A percentile compares a stretch with the other conserved stretches of the same genome.
phyloP scores from a whole-genome alignment of 352 stramenopile genomes.

The Phytophthora pseudosyringae region DNA sequence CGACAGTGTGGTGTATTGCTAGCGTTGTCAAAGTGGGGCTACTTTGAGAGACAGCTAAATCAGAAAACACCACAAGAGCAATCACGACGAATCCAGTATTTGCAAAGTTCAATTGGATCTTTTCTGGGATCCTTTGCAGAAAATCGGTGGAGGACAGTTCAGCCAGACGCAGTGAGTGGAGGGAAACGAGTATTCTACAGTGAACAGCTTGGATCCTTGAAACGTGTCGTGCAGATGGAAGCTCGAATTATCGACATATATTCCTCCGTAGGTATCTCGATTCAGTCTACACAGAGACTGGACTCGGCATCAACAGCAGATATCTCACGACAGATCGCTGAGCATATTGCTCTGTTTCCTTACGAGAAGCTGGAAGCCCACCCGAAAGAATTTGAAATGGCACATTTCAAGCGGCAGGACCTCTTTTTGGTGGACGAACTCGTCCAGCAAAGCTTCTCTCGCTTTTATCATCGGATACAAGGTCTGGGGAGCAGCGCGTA shows the following conservation, averaged over 20 bases:
- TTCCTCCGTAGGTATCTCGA: constrained; percentile 32
- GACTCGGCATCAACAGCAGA: constrained; percentile 40
- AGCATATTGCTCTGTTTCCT: constrained; percentile 58
- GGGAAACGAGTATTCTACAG: constrained; percentile 43
- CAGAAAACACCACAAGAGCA: constrained; percentile 1
- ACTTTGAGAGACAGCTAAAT: constrained; percentile 43
- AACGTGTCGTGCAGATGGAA: constrained; percentile 65
- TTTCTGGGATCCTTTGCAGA: constrained; percentile 44
- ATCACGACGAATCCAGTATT: constrained; percentile 16
- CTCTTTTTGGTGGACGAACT: constrained; percentile 81
- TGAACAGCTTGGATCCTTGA: constrained; percentile 58
- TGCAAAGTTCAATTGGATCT: constrained; percentile 36
- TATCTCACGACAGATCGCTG: constrained; percentile 70
- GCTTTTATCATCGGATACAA: constrained; percentile 62
- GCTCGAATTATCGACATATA: constrained; percentile 60
- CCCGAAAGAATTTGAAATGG: constrained; percentile 57
- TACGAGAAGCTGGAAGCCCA: constrained; percentile 46
- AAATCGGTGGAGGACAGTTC: constrained; percentile 49
- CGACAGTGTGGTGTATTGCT: constrained; percentile 69
- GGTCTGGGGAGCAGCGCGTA: constrained; percentile 68
- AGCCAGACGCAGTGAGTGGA: constrained; percentile 13
- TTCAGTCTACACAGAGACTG: constrained; percentile 23
- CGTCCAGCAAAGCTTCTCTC: constrained; percentile 60
- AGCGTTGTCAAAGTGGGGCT: constrained; percentile 55
- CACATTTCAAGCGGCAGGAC: constrained; percentile 84